These are phyloP conservation scores for Phytopythium oedochilum DNA, from an alignment of 352 stramenopile species.

Conservation along the genomic window DNA sequence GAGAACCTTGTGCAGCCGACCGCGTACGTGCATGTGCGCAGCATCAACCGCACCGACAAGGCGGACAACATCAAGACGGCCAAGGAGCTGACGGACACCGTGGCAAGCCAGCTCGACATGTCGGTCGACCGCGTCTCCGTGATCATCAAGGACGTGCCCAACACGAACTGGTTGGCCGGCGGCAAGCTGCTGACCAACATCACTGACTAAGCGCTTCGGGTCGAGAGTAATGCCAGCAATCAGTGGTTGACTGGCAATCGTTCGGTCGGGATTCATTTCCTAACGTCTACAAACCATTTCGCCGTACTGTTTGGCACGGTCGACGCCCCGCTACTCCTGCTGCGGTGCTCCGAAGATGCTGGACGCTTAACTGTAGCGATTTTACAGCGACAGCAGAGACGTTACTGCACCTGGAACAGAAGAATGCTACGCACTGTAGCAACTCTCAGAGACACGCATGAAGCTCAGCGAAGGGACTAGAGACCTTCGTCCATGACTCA, in stretches of 20 bases:
- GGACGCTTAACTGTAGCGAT: too few species aligned
- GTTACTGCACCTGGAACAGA: too few species aligned
- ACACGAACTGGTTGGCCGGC: slow-evolving; percentile 1
- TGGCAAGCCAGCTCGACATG: background rate
- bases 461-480: too few species aligned
- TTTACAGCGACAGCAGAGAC: too few species aligned
- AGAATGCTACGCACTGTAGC: too few species aligned
- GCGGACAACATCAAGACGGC: slow-evolving; percentile 2
- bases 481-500: slow-evolving; percentile 11
- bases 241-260: too few species aligned
- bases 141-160: background rate
- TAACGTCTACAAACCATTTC: too few species aligned
- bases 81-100: background rate
- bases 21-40: slow-evolving; percentile 1
- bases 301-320: too few species aligned
- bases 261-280: too few species aligned
- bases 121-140: slow-evolving; percentile 2
- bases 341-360: too few species aligned
- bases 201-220: background rate
- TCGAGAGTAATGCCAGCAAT: background rate
- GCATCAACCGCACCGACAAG: background rate
- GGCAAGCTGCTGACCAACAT: slow-evolving; percentile 3
- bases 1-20: background rate
- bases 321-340: too few species aligned
- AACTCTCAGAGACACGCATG: too few species aligned